Conservation (phyloP, 2,329 filamentous ascomycete species). For the Lachnellula cervina region DNA sequence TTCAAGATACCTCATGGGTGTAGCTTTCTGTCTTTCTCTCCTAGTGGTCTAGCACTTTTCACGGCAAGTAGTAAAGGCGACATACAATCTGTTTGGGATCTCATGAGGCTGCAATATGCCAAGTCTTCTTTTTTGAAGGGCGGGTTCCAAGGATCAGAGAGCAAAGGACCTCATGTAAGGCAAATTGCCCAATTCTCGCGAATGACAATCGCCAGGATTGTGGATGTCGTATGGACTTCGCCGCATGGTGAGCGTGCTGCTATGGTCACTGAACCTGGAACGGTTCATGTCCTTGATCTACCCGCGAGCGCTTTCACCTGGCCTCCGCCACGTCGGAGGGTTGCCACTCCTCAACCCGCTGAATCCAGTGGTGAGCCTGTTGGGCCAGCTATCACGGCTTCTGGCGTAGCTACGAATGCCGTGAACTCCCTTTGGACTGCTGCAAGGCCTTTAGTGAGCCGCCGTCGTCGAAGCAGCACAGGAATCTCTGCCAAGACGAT, state of each 20-base stretch:
- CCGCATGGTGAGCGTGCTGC: conserved; percentile 79
- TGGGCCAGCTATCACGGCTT: conserved; percentile 43
- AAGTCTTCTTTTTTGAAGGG: conserved; percentile 55
- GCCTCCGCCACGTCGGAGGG: conserved; percentile 63
- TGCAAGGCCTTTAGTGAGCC: conserved; percentile 29
- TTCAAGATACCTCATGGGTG: conserved; percentile 70
- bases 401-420: conserved; percentile 30
- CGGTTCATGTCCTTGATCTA: conserved; percentile 86
- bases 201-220: conserved; percentile 84
- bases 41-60: conserved; percentile 67
- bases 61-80: conserved; percentile 82
- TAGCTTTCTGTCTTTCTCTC: conserved; percentile 75
- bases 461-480: conserved; percentile 30
- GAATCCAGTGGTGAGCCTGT: conserved; percentile 34
- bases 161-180: conserved; percentile 58
- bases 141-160: conserved; percentile 38
- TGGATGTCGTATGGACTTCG: conserved; percentile 84
- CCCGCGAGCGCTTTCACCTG: conserved; percentile 78
- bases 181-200: conserved; percentile 86
- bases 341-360: conserved; percentile 11
- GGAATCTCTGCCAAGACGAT: conserved; percentile 28
- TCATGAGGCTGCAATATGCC: conserved; percentile 61
- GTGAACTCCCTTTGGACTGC: conserved; percentile 31
- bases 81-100: conserved; percentile 75
- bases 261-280: conserved; percentile 91